Base-by-base conservation (phyloP, 805 yeast species). In the Ogataea salicorniae region DNA sequence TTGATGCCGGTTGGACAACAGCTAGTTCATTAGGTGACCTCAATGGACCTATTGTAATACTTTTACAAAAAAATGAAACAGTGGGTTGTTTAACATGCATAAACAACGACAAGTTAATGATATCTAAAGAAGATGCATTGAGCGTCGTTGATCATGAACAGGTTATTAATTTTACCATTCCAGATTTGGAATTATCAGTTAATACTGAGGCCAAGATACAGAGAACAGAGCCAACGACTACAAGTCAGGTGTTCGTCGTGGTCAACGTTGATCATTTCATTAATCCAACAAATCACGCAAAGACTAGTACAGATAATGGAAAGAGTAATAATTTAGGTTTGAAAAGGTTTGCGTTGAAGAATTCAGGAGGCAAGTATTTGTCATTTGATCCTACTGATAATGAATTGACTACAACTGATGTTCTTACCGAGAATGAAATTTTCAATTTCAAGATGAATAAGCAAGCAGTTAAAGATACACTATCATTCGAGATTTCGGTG, bases 1-100 rank as follows among this genome's bases (percentile, higher is more conserved):
- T 67, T 29, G 57, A 59, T 26, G 34, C 51, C 9, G 70, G 69
- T 5, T 67, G 70, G 71, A 62, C 70, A 15, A 52, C 58, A 2
- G 54, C 58, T 15, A 34, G 41, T 5, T 36, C 42, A 14, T n/a
- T 42, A 5, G 46, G 42, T 6, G 69, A 64, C 45, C 31, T 64
- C 18, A 48, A 46, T 13, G 69, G 67, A 1, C 67, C 67, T 1
- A 34, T 60, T 0, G n/a, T 64, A 14, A 35, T 65, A 2, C 42
- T 51, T 1, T 46, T 54, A 6, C 34, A 52, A 4, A 26, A 54
- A 31, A 50, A 52, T 3, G 47, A 44, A 1, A 41, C 43, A 14
- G 42, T 45, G 14, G 59, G 58, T 6, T 49, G 59, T 43, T 18
- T 61, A 6, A 37, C 53, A 13, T 51, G 50, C 29, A n/a, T 48